These are phyloP conservation scores for Saposhnikovia divaricata DNA, from an alignment of 129 eudicot species.

Conservation along the genomic window DNA sequence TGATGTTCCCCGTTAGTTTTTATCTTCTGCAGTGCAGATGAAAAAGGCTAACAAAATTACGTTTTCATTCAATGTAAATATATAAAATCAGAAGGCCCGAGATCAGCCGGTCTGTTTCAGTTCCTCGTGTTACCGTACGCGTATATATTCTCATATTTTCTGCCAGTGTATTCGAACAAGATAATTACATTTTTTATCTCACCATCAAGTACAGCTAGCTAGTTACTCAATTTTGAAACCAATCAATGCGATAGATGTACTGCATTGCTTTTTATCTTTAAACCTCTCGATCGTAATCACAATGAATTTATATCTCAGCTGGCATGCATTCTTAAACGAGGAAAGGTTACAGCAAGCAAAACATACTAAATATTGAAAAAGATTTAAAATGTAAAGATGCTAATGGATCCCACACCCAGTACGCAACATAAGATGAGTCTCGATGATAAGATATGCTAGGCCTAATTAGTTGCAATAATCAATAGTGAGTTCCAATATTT, in stretches of 20 bases:
- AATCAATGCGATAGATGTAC: background rate
- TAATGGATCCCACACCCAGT: conserved; percentile 3
- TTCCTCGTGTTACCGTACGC: too few species aligned
- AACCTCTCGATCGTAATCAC: background rate
- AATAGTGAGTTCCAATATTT: conserved; percentile 17
- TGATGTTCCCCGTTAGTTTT: too few species aligned
- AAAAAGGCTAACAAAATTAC: too few species aligned
- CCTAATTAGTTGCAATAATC: conserved; percentile 23
- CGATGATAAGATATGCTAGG: background rate
- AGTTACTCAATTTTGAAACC: background rate
- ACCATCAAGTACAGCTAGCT: background rate
- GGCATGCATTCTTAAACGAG: background rate
- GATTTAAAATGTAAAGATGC: background rate
- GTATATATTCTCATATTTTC: too few species aligned
- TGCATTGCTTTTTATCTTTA: background rate
- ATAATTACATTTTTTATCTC: background rate
- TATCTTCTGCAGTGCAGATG: too few species aligned
- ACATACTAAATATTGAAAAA: background rate
- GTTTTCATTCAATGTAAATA: too few species aligned
- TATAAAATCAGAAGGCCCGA: too few species aligned
- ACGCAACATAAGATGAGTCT: background rate
- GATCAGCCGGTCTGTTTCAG: too few species aligned
- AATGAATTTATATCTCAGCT: background rate
- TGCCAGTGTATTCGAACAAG: background rate
- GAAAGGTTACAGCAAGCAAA: background rate